These are phyloP conservation scores for Akanthomyces lecanii DNA, from an alignment of 2,329 filamentous ascomycete genomes.

Conservation along the genomic window DNA sequence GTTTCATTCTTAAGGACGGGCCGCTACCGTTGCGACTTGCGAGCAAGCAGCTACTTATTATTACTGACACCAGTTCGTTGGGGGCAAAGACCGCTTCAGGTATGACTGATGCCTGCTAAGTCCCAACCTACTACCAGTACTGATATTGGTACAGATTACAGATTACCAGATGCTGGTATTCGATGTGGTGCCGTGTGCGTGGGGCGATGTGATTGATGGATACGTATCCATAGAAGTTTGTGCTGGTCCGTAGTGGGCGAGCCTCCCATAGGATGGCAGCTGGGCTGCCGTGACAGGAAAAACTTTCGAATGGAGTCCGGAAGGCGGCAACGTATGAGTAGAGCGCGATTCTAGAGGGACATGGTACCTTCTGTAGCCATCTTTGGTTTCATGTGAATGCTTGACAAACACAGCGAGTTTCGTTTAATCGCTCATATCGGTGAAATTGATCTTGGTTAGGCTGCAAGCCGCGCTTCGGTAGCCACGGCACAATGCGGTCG, in stretches of 20 bases:
- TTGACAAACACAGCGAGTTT: not conserved
- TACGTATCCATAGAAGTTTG: not conserved
- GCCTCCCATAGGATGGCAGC: not conserved
- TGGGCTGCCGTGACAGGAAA: not conserved
- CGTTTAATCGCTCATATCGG: not conserved
- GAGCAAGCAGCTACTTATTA: not conserved
- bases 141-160: not conserved
- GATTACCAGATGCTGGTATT: no score
- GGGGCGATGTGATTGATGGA: slow-evolving; percentile 5
- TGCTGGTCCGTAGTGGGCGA: not conserved
- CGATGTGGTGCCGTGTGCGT: not conserved
- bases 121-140: not conserved
- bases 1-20: not conserved
- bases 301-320: not conserved
- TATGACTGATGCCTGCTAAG: no score
- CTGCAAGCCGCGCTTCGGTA: not conserved
- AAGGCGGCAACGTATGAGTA: not conserved
- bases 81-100: no score
- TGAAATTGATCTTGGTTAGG: not conserved
- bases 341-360: not conserved
- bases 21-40: not conserved
- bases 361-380: not conserved
- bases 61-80: no score
- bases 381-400: not conserved
- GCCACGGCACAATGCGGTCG: not conserved